Evolutionary conservation across 768 basidiomycete species (phyloP).

Genomic region (Galerina sulciceps): DNA sequence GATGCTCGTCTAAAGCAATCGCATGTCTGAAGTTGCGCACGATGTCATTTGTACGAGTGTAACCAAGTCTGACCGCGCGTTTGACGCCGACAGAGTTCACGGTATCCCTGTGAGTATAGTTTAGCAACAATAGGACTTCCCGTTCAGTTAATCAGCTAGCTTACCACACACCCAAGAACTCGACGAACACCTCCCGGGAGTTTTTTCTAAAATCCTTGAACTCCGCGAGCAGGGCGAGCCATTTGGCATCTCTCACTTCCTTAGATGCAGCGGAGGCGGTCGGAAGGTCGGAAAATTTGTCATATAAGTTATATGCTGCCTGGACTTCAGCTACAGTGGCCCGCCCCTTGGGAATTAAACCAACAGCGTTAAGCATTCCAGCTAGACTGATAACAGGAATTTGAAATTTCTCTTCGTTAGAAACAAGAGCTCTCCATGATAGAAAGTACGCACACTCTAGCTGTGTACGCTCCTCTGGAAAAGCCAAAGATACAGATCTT

Average conservation of each 20-base stretch:
- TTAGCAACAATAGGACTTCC: neutral
- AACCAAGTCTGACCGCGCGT: neutral
- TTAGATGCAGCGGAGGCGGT: neutral
- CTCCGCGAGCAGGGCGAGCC: neutral
- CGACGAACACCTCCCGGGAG: neutral
- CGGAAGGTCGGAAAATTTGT: neutral
- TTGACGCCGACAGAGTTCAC: constrained; percentile 7
- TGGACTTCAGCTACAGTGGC: neutral
- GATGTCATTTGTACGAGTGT: neutral
- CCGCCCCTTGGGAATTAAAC: neutral
- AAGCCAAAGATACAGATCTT: constrained; percentile 14
- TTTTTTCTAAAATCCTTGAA: neutral
- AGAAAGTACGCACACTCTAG: constrained; percentile 3
- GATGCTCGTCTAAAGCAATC: constrained; percentile 8
- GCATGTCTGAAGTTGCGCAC: constrained; percentile 12
- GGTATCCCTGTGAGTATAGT: constrained; percentile 4
- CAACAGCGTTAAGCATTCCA: constrained; percentile 5
- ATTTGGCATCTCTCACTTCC: neutral
- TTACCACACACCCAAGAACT: constrained; percentile 1
- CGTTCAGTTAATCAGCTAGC: neutral
- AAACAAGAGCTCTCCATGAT: neutral
- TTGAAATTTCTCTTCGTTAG: too few species aligned
- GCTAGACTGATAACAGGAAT: neutral
- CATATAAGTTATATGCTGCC: neutral
- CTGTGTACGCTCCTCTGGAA: constrained; percentile 11